Evolutionary conservation across 768 basidiomycete species (phyloP), one percentile per base, ranked within the genome.

Genomic region (Paxillus involutus): DNA sequence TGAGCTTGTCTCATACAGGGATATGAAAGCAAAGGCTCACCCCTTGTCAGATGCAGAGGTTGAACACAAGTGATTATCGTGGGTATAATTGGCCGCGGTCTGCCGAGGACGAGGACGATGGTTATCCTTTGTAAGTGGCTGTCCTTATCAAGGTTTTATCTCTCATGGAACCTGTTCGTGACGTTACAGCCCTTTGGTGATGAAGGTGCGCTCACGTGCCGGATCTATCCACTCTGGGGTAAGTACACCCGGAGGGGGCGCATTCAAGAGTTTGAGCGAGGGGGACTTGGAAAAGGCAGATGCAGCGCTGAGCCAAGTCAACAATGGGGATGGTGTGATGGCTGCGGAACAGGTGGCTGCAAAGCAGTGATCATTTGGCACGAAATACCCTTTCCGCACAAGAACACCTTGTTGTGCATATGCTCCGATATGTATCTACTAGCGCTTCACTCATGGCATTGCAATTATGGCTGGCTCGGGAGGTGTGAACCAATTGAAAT

Each of bases 191-290:
- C 91, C 90, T 0, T 75, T 94, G 53, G 89, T 91, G 21, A 89
- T 91, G 85, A 94, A 94, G 72, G 87, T 93, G 19, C 87, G 91
- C 46, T 92, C 89, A 33, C 84, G 91, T 50, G 80, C 86, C 3
- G 84, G 85, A 45, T 94, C 91, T 17, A 84, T 94, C 72, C 73
- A 79, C 53, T 84, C 83, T 17, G 83, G 85, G 36, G 77, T 83
- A 3, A 94, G 90, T 66, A 97, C 96, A 8, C 92, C 93, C 0
- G 95, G 92, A 2, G 90, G 89, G n/a, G 86, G 86, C 6, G 75
- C 78, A 24, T 88, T 85, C 63, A 83, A 83, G 63, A 93, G 86
- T 58, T 71, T 97, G 51, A 94, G 87, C 66, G 96, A 98, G 72
- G 78, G 85, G 48, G 96, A 98, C 70, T 72, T 98, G 61, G 80